Conservation (phyloP, 108 stramenopile species). For the Parmales sp. region DNA sequence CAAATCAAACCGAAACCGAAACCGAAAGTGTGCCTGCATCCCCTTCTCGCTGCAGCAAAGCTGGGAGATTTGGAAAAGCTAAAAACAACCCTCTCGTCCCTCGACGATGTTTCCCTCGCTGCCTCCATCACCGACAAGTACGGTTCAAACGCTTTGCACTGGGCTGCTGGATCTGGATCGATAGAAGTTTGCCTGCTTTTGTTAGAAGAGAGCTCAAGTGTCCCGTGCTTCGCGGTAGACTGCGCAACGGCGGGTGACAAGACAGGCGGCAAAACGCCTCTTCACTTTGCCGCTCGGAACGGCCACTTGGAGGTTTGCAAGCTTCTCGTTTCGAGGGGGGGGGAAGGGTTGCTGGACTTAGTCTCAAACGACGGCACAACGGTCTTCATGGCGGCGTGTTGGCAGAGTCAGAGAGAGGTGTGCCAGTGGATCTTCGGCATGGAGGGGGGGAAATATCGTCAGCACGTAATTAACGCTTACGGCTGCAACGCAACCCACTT, state of each 20-base stretch:
- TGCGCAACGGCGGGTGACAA: neutral
- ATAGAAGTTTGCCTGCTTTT: neutral
- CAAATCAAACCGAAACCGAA: too few relatives aligned
- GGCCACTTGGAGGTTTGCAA: neutral
- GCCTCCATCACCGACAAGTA: neutral
- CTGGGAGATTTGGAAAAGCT: too few relatives aligned
- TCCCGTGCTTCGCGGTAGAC: too few relatives aligned
- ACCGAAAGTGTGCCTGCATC: too few relatives aligned
- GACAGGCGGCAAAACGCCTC: neutral
- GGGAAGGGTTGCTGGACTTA: neutral
- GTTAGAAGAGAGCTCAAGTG: too few relatives aligned
- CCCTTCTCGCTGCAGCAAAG: too few relatives aligned
- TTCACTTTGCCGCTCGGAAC: conserved; percentile 7
- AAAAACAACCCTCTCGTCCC: too few relatives aligned
- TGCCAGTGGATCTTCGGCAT: neutral
- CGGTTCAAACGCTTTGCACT: conserved; percentile 8
- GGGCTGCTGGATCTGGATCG: neutral
- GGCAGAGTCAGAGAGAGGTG: neutral
- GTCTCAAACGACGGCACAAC: conserved; percentile 4
- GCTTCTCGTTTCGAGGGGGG: neutral
- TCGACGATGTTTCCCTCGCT: too few relatives aligned
- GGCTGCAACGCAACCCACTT: neutral
- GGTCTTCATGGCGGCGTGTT: neutral
- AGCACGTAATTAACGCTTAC: neutral
- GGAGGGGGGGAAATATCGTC: too few relatives aligned